These are phyloP conservation scores for Nicotiana sylvestris DNA, from an alignment of 257 asterid species.

Conservation along the genomic window DNA sequence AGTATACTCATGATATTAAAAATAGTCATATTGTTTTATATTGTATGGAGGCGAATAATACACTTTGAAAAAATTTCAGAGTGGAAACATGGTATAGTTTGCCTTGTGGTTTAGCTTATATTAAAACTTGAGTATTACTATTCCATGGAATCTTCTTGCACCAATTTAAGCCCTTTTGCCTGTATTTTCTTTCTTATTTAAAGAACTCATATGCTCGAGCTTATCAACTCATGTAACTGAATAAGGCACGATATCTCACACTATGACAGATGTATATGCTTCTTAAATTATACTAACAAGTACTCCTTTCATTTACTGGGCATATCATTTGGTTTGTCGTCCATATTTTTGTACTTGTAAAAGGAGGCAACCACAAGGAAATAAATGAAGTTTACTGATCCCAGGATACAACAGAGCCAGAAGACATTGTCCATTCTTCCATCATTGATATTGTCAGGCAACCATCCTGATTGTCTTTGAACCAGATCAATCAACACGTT, in stretches of 20 bases:
- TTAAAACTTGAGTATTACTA: too few species aligned
- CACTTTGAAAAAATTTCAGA: too few species aligned
- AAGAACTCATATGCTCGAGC: not conserved
- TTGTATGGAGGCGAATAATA: too few species aligned
- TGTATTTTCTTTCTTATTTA: not conserved
- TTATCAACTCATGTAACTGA: too few species aligned
- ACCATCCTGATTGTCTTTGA: slow-evolving; percentile 39
- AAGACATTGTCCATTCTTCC: slow-evolving; percentile 73
- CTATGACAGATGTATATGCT: not conserved
- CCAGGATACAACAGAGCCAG: slow-evolving; percentile 51
- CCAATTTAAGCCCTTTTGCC: too few species aligned
- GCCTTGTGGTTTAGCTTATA: too few species aligned
- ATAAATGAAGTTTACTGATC: slow-evolving; percentile 41
- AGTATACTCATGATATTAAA: too few species aligned
- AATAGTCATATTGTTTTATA: too few species aligned
- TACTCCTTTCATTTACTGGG: not conserved
- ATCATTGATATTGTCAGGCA: slow-evolving; percentile 56
- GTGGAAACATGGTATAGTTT: too few species aligned
- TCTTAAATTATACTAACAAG: not conserved
- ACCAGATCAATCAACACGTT: slow-evolving; percentile 30
- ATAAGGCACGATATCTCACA: not conserved
- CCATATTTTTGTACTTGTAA: slow-evolving; percentile 22
- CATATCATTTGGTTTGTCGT: not conserved
- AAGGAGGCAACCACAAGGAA: slow-evolving; percentile 39
- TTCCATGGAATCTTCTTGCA: too few species aligned